These are phyloP conservation scores for Fusarium agapanthi DNA, from an alignment of 2,329 filamentous ascomycete species.

Conservation along the genomic window DNA sequence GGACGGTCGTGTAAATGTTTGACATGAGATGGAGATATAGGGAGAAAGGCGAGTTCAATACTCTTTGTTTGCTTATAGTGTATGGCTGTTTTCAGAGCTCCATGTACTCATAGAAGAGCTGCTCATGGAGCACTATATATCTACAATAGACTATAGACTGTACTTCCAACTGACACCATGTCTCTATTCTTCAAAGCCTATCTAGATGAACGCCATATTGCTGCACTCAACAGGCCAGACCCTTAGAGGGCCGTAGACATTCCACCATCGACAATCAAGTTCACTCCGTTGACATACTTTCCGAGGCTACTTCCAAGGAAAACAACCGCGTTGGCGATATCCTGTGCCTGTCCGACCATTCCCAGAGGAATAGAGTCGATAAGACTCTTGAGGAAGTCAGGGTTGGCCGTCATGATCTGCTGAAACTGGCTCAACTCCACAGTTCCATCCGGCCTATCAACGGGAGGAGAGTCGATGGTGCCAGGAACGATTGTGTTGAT, in stretches of 20 bases:
- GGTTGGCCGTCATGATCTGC: constrained; percentile 1
- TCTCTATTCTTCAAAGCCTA: background rate
- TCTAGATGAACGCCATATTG: too few relatives aligned
- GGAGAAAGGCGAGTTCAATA: background rate
- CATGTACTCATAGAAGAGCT: background rate
- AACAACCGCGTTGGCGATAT: constrained; percentile 37
- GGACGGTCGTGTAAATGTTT: background rate
- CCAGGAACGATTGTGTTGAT: constrained; percentile 38
- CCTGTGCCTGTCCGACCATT: constrained; percentile 21
- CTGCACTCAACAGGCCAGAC: accelerated
- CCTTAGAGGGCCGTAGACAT: background rate
- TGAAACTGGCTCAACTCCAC: constrained; percentile 33
- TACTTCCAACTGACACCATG: background rate
- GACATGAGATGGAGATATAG: background rate
- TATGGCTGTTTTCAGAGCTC: background rate
- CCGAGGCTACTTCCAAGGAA: constrained; percentile 38
- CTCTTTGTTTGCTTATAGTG: background rate
- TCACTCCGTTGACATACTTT: constrained; percentile 30
- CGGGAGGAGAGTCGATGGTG: constrained; percentile 26
- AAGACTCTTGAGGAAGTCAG: constrained; percentile 4
- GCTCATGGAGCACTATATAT: background rate
- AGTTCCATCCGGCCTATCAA: constrained; percentile 28
- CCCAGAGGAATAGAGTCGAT: constrained; percentile 22
- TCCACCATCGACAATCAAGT: constrained; percentile 38
- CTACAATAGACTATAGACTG: background rate